Percentiles rank a stretch among this genome's conserved stretches.
Evolutionary conservation across 2,329 filamentous ascomycete species (phyloP).

Genomic region (Penicillium sp.): DNA sequence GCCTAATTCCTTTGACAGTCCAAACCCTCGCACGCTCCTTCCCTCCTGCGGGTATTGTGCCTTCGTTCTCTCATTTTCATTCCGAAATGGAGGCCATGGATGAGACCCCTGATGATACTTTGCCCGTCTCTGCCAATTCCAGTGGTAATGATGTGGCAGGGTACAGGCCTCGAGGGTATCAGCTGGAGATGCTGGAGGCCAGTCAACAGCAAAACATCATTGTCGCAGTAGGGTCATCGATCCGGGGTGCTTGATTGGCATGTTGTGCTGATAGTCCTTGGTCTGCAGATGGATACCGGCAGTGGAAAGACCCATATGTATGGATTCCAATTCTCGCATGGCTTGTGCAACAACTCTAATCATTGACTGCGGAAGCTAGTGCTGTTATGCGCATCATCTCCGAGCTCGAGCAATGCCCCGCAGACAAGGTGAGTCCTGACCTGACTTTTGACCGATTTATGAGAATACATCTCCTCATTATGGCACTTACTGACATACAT

Average conservation of each 20-base stretch:
- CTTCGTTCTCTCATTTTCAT: background rate
- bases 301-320: slow-evolving; percentile 79
- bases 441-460: no score
- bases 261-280: background rate
- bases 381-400: slow-evolving; percentile 68
- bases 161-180: slow-evolving; percentile 60
- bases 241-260: background rate
- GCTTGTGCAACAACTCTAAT: background rate
- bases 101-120: background rate
- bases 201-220: slow-evolving; percentile 71
- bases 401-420: slow-evolving; percentile 59
- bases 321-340: slow-evolving; percentile 27
- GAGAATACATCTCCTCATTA: background rate
- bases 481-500: background rate
- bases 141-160: slow-evolving; percentile 10
- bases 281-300: slow-evolving; percentile 72
- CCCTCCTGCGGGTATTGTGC: background rate
- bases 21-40: background rate
- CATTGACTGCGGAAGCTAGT: slow-evolving; percentile 40
- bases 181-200: slow-evolving; percentile 73
- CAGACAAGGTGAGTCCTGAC: slow-evolving; percentile 55
- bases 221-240: slow-evolving; percentile 58
- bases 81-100: slow-evolving; percentile 8
- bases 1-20: background rate
- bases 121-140: background rate